These are phyloP conservation scores for Bacterosira constricta DNA, from an alignment of 108 stramenopile genomes.

Conservation along the genomic window DNA sequence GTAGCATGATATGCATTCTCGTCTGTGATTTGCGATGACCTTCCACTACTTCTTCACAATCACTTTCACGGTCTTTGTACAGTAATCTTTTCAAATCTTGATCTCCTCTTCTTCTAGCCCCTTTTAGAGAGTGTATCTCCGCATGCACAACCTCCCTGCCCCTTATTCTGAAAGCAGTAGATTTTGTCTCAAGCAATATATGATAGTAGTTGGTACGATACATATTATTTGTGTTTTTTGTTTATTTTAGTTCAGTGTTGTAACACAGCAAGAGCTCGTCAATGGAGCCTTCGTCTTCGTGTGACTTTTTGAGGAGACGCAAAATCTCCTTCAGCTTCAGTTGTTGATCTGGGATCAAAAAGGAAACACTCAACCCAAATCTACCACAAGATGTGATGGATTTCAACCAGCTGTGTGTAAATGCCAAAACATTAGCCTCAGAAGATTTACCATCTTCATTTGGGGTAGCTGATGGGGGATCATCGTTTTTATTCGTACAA, in stretches of 20 bases:
- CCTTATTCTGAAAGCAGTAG: too few relatives aligned
- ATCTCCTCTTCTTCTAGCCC: too few relatives aligned
- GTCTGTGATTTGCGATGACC: too few relatives aligned
- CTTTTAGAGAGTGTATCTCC: too few relatives aligned
- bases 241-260: background rate
- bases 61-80: too few relatives aligned
- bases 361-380: constrained; percentile 36
- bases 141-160: too few relatives aligned
- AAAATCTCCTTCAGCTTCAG: constrained; percentile 30
- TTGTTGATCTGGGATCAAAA: constrained; percentile 22
- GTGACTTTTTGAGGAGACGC: constrained; percentile 1
- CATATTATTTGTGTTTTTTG: too few relatives aligned
- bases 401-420: constrained; percentile 19
- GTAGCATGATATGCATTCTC: too few relatives aligned
- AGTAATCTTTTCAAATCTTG: too few relatives aligned
- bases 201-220: too few relatives aligned
- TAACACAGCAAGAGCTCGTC: background rate
- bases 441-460: background rate
- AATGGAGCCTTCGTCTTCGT: background rate
- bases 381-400: constrained; percentile 26
- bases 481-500: background rate
- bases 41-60: too few relatives aligned
- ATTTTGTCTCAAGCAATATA: too few relatives aligned
- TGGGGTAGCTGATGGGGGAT: background rate
- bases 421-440: background rate